Conservation (phyloP, 2,329 filamentous ascomycete genomes). For the Scedosporium boydii region DNA sequence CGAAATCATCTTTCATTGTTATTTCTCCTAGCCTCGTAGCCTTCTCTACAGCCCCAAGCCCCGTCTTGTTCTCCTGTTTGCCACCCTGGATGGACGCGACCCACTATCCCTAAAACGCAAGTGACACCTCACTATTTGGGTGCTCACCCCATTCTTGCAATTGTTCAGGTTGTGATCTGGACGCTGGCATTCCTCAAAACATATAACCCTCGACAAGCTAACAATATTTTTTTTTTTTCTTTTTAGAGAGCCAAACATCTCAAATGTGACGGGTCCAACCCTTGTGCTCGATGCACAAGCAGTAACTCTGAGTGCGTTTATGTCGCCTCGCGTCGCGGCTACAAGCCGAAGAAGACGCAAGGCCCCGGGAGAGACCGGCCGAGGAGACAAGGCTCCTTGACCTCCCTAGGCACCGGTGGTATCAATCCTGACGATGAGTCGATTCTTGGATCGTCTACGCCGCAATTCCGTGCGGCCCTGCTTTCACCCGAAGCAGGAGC, state of each 20-base stretch:
- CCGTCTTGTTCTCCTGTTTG: neutral
- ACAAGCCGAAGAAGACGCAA: conserved; percentile 33
- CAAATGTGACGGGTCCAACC: conserved; percentile 63
- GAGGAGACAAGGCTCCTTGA: neutral
- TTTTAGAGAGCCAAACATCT: conserved; percentile 54
- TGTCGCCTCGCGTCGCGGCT: conserved; percentile 64
- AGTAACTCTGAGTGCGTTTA: conserved; percentile 57
- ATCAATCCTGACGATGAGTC: neutral
- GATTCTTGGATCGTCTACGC: conserved; percentile 22
- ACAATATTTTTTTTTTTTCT: neutral
- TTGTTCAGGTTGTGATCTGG: neutral
- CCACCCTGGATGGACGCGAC: neutral
- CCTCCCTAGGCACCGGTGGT: neutral
- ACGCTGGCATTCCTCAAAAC: neutral
- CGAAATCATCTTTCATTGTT: no score
- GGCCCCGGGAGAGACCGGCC: conserved; percentile 43
- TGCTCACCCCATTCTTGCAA: neutral
- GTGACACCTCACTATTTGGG: no score
- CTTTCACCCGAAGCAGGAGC: neutral
- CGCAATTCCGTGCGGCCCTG: conserved; percentile 10
- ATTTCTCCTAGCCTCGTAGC: no score
- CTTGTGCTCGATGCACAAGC: conserved; percentile 57
- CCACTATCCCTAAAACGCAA: neutral
- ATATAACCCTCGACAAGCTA: neutral
- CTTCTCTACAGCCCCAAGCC: no score